phyloP scores from a whole-genome alignment of 2,329 filamentous ascomycete species.

The Fusarium circinatum region DNA sequence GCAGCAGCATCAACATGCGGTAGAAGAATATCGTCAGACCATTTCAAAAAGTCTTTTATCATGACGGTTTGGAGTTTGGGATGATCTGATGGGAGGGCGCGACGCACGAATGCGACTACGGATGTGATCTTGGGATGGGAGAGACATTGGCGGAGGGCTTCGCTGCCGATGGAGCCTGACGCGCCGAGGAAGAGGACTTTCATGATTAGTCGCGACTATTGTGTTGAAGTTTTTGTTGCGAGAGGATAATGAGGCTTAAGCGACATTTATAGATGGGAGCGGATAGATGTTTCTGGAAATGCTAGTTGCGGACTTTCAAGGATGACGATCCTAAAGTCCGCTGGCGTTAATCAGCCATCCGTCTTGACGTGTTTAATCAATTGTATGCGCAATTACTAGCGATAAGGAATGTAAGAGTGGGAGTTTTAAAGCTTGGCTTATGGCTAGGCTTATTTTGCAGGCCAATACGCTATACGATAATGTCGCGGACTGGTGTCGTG shows the following conservation, averaged over 20 bases:
- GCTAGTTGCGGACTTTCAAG: neutral
- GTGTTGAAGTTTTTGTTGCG: rapidly evolving
- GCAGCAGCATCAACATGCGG: constrained; percentile 33
- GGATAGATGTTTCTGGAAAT: rapidly evolving
- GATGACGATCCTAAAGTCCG: neutral
- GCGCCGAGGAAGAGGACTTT: constrained; percentile 51
- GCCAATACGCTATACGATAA: neutral
- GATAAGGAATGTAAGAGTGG: rapidly evolving
- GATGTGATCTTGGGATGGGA: constrained; percentile 43
- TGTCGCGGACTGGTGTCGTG: neutral
- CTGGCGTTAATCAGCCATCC: neutral
- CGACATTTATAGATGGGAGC: neutral
- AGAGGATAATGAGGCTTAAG: neutral
- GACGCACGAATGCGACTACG: constrained; percentile 48
- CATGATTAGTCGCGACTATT: constrained; percentile 26
- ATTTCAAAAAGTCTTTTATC: constrained; percentile 34
- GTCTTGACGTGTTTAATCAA: neutral
- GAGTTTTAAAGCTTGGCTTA: neutral
- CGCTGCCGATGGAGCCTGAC: constrained; percentile 48
- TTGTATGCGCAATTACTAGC: rapidly evolving
- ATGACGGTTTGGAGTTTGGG: constrained; percentile 27
- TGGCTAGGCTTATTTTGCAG: neutral
- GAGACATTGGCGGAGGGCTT: constrained; percentile 48
- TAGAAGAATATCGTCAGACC: constrained; percentile 19
- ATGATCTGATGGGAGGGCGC: constrained; percentile 37